Base-by-base conservation (phyloP, 1,284 basidiomycete genomes). In the Sanghuangporus sanghuang region DNA sequence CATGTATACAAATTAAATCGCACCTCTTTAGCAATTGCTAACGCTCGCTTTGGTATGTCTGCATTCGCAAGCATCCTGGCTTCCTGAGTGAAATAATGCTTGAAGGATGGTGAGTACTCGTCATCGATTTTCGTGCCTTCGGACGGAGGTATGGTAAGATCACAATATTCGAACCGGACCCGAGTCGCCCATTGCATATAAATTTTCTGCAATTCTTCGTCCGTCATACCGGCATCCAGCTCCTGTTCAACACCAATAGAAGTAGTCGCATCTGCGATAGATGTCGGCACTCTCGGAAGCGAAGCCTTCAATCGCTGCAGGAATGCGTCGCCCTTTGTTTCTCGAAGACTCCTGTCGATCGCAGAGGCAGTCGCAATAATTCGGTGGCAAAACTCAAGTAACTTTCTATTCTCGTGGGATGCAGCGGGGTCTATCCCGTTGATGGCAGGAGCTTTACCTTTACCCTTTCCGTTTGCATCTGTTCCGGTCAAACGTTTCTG, bases 21-120 rank as follows among this genome's bases (percentile, higher is more conserved):
- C 69, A 92, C 91, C 83, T 93, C 92, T 77, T 96, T 96, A 9
- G 94, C 94, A 66, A 96, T 95, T 9, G 94, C 93, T 59, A 96
- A 78, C 1, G 90, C 94, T 40, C 94, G 81, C 73, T 92, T 94
- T 1, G 93, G 92, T 60, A 93, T 90, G 71, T 92, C 90, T 38
- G 85, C 85, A 68, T 82, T 85, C 6, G 87, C 86, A 32, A 95
- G 78, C 85, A 89, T 86, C 27, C 90, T 81, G 18, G 90, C 90
- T 71, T 93, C 92, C 67, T 82, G 86, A 71, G 88, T 89, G 74
- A 82, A 93, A 72, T 82, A 86, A 70, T 88, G 90, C 73, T 92
- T 92, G 76, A 86, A 93, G 71, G 88, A 84, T 2, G 89, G 87
- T 1, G 81, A 73, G 48, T 79, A 75, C 64, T 84, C 82, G 18